These are phyloP conservation scores for Phlegmacium glaucopus DNA, from an alignment of 768 basidiomycete species.

Conservation along the genomic window DNA sequence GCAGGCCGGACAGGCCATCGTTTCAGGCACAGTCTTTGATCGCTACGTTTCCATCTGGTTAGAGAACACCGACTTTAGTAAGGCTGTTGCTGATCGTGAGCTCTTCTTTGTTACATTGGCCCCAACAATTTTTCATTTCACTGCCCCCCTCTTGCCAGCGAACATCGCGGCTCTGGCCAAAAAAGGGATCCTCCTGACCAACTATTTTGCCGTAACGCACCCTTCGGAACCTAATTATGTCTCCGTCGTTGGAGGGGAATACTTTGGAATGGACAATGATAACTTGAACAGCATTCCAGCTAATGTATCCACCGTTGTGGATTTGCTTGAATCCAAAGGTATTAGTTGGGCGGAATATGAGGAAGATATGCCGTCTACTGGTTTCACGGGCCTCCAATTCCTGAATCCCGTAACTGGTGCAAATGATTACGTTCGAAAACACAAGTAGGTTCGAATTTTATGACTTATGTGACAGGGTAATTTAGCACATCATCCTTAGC, in stretches of 20 bases:
- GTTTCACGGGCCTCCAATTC: slow-evolving; percentile 38
- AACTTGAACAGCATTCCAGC: slow-evolving; percentile 31
- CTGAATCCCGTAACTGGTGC: slow-evolving; percentile 18
- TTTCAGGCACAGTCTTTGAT: slow-evolving; percentile 26
- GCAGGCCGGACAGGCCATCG: no score
- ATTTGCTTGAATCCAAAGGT: slow-evolving; percentile 54
- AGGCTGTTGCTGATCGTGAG: slow-evolving; percentile 23
- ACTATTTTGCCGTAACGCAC: slow-evolving; percentile 50
- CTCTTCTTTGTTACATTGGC: slow-evolving; percentile 4
- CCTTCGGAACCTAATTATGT: slow-evolving; percentile 64
- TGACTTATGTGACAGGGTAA: background rate
- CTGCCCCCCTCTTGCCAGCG: slow-evolving; percentile 8
- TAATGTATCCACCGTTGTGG: slow-evolving; percentile 56
- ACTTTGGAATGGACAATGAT: slow-evolving; percentile 47
- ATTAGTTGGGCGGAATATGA: slow-evolving; percentile 63
- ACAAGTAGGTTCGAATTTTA: slow-evolving; percentile 19
- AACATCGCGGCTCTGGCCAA: slow-evolving; percentile 36
- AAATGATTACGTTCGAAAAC: slow-evolving; percentile 28
- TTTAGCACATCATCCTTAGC: no score
- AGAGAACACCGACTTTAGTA: slow-evolving; percentile 56
- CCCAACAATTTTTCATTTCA: no score
- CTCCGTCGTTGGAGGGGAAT: slow-evolving; percentile 49
- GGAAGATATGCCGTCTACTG: slow-evolving; percentile 54
- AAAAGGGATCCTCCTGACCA: slow-evolving; percentile 46
- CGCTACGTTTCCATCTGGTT: slow-evolving; percentile 46